These are phyloP conservation scores for Drechslerella stenobrocha DNA, from an alignment of 2,329 filamentous ascomycete genomes.

Conservation along the genomic window DNA sequence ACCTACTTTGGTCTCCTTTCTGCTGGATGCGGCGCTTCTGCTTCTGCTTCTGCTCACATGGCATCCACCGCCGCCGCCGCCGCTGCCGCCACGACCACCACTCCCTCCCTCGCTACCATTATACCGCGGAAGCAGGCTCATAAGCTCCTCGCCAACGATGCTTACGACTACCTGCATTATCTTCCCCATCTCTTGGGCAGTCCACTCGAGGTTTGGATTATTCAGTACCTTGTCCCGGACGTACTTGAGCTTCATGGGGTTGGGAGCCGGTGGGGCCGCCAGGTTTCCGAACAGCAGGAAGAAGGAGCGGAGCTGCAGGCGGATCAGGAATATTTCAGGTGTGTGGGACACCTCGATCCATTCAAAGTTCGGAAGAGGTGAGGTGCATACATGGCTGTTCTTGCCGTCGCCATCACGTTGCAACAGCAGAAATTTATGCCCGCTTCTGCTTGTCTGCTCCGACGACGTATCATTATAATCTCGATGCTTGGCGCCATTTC, in stretches of 20 bases:
- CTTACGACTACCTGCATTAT: conserved; percentile 19
- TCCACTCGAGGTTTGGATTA: conserved; percentile 30
- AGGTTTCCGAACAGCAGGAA: conserved; percentile 27
- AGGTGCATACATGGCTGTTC: neutral
- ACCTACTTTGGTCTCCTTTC: conserved; percentile 10
- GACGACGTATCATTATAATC: neutral
- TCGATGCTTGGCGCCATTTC: too few relatives aligned
- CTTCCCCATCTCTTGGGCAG: conserved; percentile 17
- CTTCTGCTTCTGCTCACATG: neutral
- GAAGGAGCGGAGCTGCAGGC: conserved; percentile 28
- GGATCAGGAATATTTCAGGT: conserved; percentile 23
- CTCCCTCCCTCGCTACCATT: neutral
- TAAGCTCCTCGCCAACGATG: conserved; percentile 25
- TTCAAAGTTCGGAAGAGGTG: conserved; percentile 22
- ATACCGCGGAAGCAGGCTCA: neutral
- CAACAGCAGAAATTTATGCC: neutral
- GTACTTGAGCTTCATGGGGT: conserved; percentile 15
- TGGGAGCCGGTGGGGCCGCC: conserved; percentile 2
- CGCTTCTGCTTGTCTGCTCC: neutral
- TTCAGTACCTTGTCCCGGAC: conserved; percentile 32
- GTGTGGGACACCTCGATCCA: conserved; percentile 28
- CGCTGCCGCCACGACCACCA: neutral
- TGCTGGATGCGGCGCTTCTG: neutral
- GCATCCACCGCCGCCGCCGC: neutral
- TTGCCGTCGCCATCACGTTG: neutral